phyloP scores from a whole-genome alignment of 2,329 filamentous ascomycete genomes.

The Aspergillus ochraceoroseus region DNA sequence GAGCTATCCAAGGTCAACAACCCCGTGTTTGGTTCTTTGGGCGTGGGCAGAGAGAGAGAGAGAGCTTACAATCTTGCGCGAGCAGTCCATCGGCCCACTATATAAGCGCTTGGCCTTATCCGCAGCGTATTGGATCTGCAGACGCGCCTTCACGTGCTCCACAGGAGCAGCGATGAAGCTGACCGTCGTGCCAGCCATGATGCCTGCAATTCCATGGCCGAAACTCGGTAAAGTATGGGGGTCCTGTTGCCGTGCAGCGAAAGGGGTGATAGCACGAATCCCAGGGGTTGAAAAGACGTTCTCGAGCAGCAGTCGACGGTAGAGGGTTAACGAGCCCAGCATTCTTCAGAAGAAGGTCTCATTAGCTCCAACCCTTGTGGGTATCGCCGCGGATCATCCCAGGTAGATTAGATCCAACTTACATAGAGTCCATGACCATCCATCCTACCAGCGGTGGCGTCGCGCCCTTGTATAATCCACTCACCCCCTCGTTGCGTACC shows the following conservation, averaged over 20 bases:
- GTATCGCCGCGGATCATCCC: no score
- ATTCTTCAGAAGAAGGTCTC: slow-evolving; percentile 53
- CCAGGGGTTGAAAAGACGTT: slow-evolving; percentile 63
- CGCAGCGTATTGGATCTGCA: slow-evolving; percentile 90
- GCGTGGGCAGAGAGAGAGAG: background rate
- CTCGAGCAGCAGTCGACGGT: slow-evolving; percentile 76
- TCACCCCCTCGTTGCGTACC: slow-evolving; percentile 74
- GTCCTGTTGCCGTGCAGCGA: slow-evolving; percentile 33
- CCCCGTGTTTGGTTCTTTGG: background rate
- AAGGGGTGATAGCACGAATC: slow-evolving; percentile 36
- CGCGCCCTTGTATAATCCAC: slow-evolving; percentile 89
- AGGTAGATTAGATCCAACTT: slow-evolving; percentile 19
- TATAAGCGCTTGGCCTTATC: slow-evolving; percentile 74
- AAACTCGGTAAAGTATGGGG: slow-evolving; percentile 60
- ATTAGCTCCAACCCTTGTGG: slow-evolving; percentile 22
- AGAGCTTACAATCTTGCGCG: slow-evolving; percentile 54
- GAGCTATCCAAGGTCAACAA: slow-evolving; percentile 30
- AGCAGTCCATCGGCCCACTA: slow-evolving; percentile 79
- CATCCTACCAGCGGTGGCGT: slow-evolving; percentile 88
- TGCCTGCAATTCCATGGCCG: slow-evolving; percentile 82
- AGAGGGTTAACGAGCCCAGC: slow-evolving; percentile 86
- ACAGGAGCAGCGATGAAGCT: slow-evolving; percentile 89
- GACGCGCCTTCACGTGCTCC: slow-evolving; percentile 87
- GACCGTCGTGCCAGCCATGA: slow-evolving; percentile 82
- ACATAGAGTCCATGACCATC: slow-evolving; percentile 93